phyloP scores from a whole-genome alignment of 371 early-diverging fungal genomes.

The Mucor piriformis region DNA sequence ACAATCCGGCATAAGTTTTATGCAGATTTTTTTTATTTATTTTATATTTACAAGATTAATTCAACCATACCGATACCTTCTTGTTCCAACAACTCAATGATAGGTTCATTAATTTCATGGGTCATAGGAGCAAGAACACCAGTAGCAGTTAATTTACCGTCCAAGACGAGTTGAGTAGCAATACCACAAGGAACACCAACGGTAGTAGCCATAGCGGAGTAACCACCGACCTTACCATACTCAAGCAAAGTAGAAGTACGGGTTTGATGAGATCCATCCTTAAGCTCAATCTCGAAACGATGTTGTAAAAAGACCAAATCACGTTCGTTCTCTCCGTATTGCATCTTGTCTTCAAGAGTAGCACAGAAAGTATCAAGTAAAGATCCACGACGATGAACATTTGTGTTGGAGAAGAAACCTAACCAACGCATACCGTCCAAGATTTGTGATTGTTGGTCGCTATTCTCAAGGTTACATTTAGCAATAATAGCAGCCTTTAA shows the following conservation, averaged over 20 bases:
- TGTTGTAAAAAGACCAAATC: slow-evolving; percentile 98
- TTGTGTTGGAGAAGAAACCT: slow-evolving; percentile 73
- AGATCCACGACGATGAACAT: slow-evolving; percentile 74
- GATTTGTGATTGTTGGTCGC: slow-evolving; percentile 58
- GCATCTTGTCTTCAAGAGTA: slow-evolving; percentile 92
- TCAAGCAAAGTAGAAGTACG: slow-evolving; percentile 91
- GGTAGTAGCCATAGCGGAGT: slow-evolving; percentile 97
- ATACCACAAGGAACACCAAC: slow-evolving; percentile 98
- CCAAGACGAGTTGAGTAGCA: slow-evolving; percentile 88
- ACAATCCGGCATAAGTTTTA: not conserved
- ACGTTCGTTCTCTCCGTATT: slow-evolving; percentile 89
- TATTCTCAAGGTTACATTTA: slow-evolving; percentile 51
- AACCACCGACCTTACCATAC: slow-evolving; percentile 90
- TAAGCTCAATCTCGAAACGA: slow-evolving; percentile 88
- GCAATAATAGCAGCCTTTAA: slow-evolving; percentile 52
- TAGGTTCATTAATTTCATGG: slow-evolving; percentile 85
- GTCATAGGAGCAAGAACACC: slow-evolving; percentile 97
- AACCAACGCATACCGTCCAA: slow-evolving; percentile 84
- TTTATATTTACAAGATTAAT: slow-evolving; percentile 63
- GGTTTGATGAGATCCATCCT: slow-evolving; percentile 77
- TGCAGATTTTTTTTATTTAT: not conserved
- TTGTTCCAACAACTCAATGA: slow-evolving; percentile 82
- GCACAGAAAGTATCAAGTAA: slow-evolving; percentile 94
- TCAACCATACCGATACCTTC: slow-evolving; percentile 92
- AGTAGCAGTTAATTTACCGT: slow-evolving; percentile 72